These are phyloP conservation scores for Talaromyces albobiverticillius DNA, from an alignment of 2,329 filamentous ascomycete genomes.

Conservation along the genomic window DNA sequence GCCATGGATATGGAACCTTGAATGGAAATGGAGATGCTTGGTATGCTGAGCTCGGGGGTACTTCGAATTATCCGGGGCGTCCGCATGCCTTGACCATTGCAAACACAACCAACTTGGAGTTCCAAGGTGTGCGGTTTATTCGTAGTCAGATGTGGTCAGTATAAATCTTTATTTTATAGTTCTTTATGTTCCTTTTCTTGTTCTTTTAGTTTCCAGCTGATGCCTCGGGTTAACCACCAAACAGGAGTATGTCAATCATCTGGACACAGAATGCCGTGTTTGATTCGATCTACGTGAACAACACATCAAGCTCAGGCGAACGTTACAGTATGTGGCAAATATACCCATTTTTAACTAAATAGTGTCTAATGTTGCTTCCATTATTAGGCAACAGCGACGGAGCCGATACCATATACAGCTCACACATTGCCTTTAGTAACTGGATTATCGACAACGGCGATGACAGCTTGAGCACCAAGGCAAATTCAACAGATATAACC, in stretches of 20 bases:
- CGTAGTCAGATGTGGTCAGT: constrained; percentile 59
- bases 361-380: too few relatives aligned
- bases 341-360: too few relatives aligned
- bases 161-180: neutral
- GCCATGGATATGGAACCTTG: constrained; percentile 48
- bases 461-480: constrained; percentile 55
- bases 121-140: constrained; percentile 30
- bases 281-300: constrained; percentile 55
- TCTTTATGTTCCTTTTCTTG: too few relatives aligned
- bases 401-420: constrained; percentile 54
- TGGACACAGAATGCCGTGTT: constrained; percentile 48
- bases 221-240: neutral
- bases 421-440: constrained; percentile 50
- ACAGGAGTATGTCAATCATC: constrained; percentile 52
- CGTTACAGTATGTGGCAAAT: neutral
- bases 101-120: constrained; percentile 3
- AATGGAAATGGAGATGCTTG: constrained; percentile 47
- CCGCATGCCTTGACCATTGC: constrained; percentile 28
- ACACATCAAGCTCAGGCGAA: constrained; percentile 19
- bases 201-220: neutral
- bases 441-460: constrained; percentile 55
- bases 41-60: constrained; percentile 31
- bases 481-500: constrained; percentile 55
- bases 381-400: constrained; percentile 45
- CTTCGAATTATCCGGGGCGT: constrained; percentile 30